These are phyloP conservation scores for Didymella lethalis DNA, from an alignment of 2,329 filamentous ascomycete genomes.

Conservation along the genomic window DNA sequence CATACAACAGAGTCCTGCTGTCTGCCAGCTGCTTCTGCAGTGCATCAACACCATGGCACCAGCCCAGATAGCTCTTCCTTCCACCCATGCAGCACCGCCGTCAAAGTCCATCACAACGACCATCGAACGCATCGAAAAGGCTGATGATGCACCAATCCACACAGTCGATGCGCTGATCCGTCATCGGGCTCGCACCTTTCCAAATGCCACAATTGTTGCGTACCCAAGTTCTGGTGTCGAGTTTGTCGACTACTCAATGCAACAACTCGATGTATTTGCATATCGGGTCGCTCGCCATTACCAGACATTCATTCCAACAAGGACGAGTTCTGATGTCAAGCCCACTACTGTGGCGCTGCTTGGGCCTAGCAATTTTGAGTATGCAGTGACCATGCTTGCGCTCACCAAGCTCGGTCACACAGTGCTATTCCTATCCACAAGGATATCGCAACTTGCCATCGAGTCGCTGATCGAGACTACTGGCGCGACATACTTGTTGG, in stretches of 20 bases:
- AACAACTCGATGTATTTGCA: constrained; percentile 56
- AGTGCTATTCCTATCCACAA: constrained; percentile 63
- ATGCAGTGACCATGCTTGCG: constrained; percentile 63
- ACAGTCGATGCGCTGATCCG: constrained; percentile 54
- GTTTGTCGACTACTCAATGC: constrained; percentile 59
- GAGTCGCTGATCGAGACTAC: constrained; percentile 51
- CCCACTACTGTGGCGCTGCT: constrained; percentile 58
- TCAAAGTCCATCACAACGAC: constrained; percentile 5
- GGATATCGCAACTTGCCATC: constrained; percentile 62
- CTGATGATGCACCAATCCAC: constrained; percentile 21
- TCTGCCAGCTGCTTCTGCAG: not conserved
- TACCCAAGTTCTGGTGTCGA: constrained; percentile 56
- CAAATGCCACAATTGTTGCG: constrained; percentile 51
- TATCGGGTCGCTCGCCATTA: constrained; percentile 37
- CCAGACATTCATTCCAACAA: constrained; percentile 30
- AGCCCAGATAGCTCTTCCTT: constrained; percentile 28
- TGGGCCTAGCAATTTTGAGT: constrained; percentile 63
- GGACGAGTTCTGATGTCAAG: constrained; percentile 22
- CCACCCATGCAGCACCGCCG: constrained; percentile 8
- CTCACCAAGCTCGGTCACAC: constrained; percentile 65
- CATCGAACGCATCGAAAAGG: constrained; percentile 3
- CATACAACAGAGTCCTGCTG: not conserved
- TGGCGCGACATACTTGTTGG: constrained; percentile 33
- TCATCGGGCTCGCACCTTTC: constrained; percentile 46
- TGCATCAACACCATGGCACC: constrained; percentile 26